Percentiles rank a stretch among this genome's conserved stretches.
These are phyloP conservation scores for Naematelia encephala DNA, from an alignment of 768 basidiomycete species.

Conservation along the genomic window DNA sequence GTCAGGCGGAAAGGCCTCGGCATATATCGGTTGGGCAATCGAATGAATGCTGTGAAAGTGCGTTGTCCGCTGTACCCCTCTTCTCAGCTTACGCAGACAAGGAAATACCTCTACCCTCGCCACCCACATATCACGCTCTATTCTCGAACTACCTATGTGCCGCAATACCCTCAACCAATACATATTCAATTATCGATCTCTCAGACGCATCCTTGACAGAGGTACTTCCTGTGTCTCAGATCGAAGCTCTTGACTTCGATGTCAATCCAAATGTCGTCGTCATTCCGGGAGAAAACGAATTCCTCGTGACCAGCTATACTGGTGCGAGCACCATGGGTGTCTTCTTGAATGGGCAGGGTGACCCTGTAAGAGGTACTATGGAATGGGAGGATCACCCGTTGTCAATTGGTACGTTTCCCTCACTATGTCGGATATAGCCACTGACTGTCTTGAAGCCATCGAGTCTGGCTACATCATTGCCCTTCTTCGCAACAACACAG, in stretches of 20 bases:
- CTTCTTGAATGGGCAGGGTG: conserved; percentile 78
- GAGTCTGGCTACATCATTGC: conserved; percentile 79
- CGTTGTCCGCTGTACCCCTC: background rate
- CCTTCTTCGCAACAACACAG: conserved; percentile 70
- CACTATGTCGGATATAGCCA: background rate
- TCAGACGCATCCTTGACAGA: conserved; percentile 66
- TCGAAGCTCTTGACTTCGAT: conserved; percentile 37
- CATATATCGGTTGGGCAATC: conserved; percentile 45
- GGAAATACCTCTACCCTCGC: conserved; percentile 50
- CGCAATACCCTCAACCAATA: conserved; percentile 24
- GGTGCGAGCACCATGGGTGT: conserved; percentile 76
- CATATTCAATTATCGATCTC: conserved; percentile 76
- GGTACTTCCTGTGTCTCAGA: conserved; percentile 76
- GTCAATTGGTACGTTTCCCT: conserved; percentile 64
- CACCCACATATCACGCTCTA: conserved; percentile 35
- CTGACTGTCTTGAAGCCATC: conserved; percentile 57
- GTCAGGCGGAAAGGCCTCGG: conserved; percentile 49
- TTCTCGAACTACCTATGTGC: conserved; percentile 40
- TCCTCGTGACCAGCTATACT: conserved; percentile 80
- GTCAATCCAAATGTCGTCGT: conserved; percentile 61
- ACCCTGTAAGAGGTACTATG: conserved; percentile 84
- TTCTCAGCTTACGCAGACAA: conserved; percentile 14
- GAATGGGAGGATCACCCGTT: conserved; percentile 78
- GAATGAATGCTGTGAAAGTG: conserved; percentile 40
- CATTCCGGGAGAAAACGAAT: conserved; percentile 68